Evolutionary conservation across 2,329 filamentous ascomycete genomes (phyloP).

Genomic region (Fusarium pseudoanthophilum): DNA sequence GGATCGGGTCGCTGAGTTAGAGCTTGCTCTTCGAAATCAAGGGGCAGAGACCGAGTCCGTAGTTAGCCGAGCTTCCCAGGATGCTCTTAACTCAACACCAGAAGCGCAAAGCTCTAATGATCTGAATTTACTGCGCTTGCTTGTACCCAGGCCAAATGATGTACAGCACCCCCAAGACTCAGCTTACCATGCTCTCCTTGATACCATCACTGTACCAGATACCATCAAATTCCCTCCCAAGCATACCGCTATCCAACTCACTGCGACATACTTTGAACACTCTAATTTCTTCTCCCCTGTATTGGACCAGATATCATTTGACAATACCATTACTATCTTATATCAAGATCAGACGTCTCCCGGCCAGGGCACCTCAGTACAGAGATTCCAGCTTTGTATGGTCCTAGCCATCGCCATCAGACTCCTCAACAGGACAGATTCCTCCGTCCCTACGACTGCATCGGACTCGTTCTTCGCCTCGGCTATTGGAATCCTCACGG

Average conservation of each 20-base stretch:
- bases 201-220: not conserved
- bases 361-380: not conserved
- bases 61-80: not conserved
- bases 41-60: conserved; percentile 15
- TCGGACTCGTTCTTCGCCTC: conserved; percentile 27
- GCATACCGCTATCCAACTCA: conserved; percentile 17
- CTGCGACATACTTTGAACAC: conserved; percentile 45
- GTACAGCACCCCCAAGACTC: not conserved
- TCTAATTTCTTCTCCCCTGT: conserved; percentile 45
- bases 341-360: not conserved
- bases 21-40: conserved; percentile 10
- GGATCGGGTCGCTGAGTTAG: conserved; percentile 41
- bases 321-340: not conserved
- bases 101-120: not conserved
- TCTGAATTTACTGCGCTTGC: not conserved
- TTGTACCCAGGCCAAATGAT: not conserved
- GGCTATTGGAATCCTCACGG: conserved; percentile 4
- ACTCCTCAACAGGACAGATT: conserved; percentile 27
- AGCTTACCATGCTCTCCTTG: conserved; percentile 21
- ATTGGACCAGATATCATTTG: conserved; percentile 28
- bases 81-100: not conserved
- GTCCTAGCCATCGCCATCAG: conserved; percentile 25
- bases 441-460: conserved; percentile 16
- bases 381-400: conserved; percentile 19
- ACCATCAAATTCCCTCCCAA: conserved; percentile 7